phyloP scores from a whole-genome alignment of 2,329 filamentous ascomycete genomes.

The Cercospora sp. region DNA sequence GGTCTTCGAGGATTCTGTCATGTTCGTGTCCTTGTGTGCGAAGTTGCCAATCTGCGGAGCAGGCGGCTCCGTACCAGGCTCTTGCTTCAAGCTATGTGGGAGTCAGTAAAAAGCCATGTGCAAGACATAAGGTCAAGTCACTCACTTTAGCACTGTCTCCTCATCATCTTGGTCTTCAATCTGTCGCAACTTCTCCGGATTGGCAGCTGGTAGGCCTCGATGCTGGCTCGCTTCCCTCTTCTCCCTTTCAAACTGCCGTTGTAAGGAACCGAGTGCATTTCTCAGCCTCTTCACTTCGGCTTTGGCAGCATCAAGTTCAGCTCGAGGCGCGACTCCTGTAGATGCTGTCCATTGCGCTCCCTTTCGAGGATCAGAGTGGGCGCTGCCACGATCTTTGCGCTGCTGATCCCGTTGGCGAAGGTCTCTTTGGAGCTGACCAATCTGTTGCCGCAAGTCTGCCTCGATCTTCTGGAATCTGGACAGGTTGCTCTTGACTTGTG shows the following conservation, averaged over 20 bases:
- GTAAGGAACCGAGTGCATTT: conserved; percentile 13
- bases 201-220: conserved; percentile 12
- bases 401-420: conserved; percentile 11
- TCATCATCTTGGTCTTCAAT: conserved; percentile 26
- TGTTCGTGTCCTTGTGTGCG: neutral
- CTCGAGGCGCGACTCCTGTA: conserved; percentile 11
- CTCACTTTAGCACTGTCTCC: conserved; percentile 15
- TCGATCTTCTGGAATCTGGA: conserved; percentile 16
- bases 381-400: neutral
- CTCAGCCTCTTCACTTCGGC: conserved; percentile 19
- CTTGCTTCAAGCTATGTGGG: conserved; percentile 4
- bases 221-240: conserved; percentile 18
- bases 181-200: conserved; percentile 15
- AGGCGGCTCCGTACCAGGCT: neutral
- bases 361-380: neutral
- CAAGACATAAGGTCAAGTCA: neutral
- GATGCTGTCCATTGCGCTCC: conserved; percentile 8
- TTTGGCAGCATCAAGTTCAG: conserved; percentile 17
- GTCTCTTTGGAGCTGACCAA: conserved; percentile 9
- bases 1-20: neutral
- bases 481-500: conserved; percentile 16
- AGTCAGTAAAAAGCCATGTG: neutral
- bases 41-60: neutral
- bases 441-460: conserved; percentile 16
- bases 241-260: conserved; percentile 26